Evolutionary conservation across 768 basidiomycete genomes (phyloP), one percentile per base, ranked within the genome.

Genomic region (Auricularia auricula-judae): DNA sequence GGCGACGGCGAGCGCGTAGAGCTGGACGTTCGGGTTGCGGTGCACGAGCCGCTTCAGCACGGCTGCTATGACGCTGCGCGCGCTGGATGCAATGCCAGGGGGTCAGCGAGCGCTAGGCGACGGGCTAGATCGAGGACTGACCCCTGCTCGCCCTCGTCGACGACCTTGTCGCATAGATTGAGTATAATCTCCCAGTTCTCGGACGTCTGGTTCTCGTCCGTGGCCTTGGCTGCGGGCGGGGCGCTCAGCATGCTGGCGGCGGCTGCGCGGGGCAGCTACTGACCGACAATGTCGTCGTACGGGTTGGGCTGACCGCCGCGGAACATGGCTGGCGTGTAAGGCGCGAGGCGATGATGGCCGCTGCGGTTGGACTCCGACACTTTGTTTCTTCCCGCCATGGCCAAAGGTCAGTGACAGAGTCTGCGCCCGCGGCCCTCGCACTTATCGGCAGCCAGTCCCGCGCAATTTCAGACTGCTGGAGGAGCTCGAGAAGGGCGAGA

Each of bases 401-500:
- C 76, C 62, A 78, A 74, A 71, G 68, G 71, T 74, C 61, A 44
- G 64, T 58, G 29, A 2, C 29, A 29, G 29, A 29, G 29, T 29
- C 29, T 29, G 29, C 29, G 29, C 29, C 29, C 29, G 29, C 29
- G 29, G 29, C 29, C 29, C 29, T 29, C 29, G 14, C 11, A 59
- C 12, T 23, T 59, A 34, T 23, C 33, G 16, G 14, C 60, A 34
- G 14, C 3, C 72, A 98, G 96, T 99, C 67, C 96, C 96, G 34
- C 84, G 96, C 72, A 98, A 95, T 78, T 98, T 98, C 80, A 85
- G 91, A 61, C 86, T 98, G 23, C 85, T 99, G 44, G 97, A 97
- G 74, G 97, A 99, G 80, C 89, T 99, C 68, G 97, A 99, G 76
- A 98, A 98, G 77, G 97, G 97, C 72, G 97, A 99, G 82, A 99